phyloP scores from a whole-genome alignment of 2,329 filamentous ascomycete genomes.

The Aspergillus neoniger region DNA sequence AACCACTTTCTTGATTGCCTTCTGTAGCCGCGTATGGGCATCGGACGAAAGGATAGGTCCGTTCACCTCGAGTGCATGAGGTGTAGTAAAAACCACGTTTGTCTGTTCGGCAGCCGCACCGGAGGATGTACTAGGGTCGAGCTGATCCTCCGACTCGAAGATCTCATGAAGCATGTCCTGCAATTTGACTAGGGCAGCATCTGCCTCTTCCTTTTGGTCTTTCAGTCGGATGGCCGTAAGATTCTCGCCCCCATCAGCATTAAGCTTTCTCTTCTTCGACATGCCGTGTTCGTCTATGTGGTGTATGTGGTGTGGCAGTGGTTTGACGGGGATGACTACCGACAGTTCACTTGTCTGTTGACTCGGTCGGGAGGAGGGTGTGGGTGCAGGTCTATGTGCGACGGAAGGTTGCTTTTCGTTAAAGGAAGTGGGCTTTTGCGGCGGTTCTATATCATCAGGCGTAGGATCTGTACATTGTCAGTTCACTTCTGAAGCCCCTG shows the following conservation, averaged over 20 bases:
- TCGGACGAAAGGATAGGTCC: conserved; percentile 62
- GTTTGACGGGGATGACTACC: conserved; percentile 52
- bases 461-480: conserved; percentile 37
- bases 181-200: conserved; percentile 71
- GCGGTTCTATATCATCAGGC: conserved; percentile 23
- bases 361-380: conserved; percentile 27
- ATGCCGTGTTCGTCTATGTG: conserved; percentile 38
- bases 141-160: conserved; percentile 74
- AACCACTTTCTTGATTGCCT: conserved; percentile 71
- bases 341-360: conserved; percentile 39
- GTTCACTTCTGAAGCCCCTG: conserved; percentile 9
- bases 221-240: conserved; percentile 61
- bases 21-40: conserved; percentile 71
- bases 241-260: conserved; percentile 57
- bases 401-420: conserved; percentile 27
- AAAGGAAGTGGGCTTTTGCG: conserved; percentile 25
- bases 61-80: conserved; percentile 36
- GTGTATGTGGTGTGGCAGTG: conserved; percentile 42
- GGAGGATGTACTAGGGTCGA: conserved; percentile 56
- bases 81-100: conserved; percentile 55
- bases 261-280: conserved; percentile 53
- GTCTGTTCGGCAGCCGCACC: conserved; percentile 41
- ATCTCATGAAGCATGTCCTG: conserved; percentile 70
- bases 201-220: conserved; percentile 79
- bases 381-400: conserved; percentile 50